These are phyloP conservation scores for Cryptococcus wingfieldii DNA, from an alignment of 1,284 basidiomycete species.

Conservation along the genomic window DNA sequence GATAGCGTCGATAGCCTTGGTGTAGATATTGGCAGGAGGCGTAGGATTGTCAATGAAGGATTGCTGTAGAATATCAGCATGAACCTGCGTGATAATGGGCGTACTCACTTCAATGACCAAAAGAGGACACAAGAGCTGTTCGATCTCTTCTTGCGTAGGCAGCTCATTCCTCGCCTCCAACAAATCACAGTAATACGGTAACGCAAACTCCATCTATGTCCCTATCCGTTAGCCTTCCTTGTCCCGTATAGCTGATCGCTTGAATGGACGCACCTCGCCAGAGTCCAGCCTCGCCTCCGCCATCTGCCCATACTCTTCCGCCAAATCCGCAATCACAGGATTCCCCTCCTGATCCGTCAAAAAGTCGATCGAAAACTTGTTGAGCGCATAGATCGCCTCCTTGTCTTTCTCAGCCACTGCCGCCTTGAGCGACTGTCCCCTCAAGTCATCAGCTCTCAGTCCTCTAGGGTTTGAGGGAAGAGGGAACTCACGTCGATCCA, in stretches of 20 bases:
- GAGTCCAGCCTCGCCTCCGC: conserved; percentile 7
- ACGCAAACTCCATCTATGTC: conserved; percentile 6
- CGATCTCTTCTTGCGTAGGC: conserved; percentile 1
- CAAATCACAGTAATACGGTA: conserved; percentile 7
- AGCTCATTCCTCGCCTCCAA: background rate
- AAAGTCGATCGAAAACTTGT: conserved; percentile 19
- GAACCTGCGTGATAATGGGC: too few relatives aligned
- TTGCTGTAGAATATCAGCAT: too few relatives aligned
- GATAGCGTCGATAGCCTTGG: background rate
- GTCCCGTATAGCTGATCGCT: too few relatives aligned
- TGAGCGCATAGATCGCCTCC: conserved; percentile 22
- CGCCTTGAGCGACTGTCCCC: conserved; percentile 11
- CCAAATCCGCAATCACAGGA: conserved; percentile 17
- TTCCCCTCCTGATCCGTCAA: conserved; percentile 6
- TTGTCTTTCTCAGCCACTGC: conserved; percentile 11
- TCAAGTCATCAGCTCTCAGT: too few relatives aligned
- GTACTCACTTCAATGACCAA: conserved; percentile 16
- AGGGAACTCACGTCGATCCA: conserved; percentile 18
- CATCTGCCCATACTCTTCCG: conserved; percentile 17
- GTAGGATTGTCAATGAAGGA: background rate
- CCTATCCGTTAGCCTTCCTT: background rate
- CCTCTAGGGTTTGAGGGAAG: background rate
- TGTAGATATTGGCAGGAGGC: background rate
- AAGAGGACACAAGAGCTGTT: conserved; percentile 5
- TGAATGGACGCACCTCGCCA: conserved; percentile 7